These are phyloP conservation scores for Eucalyptus tenuipes DNA, from an alignment of 345 rosid species.

Conservation along the genomic window DNA sequence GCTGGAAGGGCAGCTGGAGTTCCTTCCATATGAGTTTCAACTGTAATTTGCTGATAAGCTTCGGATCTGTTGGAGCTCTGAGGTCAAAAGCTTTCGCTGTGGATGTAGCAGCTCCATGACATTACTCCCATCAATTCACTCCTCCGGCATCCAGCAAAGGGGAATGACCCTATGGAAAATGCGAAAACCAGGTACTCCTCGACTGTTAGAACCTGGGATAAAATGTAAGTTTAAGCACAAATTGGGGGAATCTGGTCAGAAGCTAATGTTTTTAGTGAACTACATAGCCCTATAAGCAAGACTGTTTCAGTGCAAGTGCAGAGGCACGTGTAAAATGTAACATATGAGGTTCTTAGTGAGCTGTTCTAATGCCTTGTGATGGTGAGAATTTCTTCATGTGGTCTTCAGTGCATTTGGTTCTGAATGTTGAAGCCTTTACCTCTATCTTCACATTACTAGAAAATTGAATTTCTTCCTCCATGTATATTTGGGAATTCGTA, in stretches of 20 bases:
- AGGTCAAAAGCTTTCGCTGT: neutral
- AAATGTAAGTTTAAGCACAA: neutral
- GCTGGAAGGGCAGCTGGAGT: neutral
- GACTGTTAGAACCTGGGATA: neutral
- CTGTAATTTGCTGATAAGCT: neutral
- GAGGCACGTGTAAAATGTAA: neutral
- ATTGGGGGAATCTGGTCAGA: neutral
- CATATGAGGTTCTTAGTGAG: neutral
- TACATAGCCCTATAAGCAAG: neutral
- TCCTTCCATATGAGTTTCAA: neutral
- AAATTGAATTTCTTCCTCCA: neutral
- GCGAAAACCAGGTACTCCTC: neutral
- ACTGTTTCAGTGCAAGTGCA: neutral
- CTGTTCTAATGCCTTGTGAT: neutral
- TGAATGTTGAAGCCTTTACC: neutral
- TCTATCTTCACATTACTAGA: neutral
- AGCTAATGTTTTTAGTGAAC: neutral
- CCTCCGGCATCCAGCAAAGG: neutral
- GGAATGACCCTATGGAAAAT: neutral
- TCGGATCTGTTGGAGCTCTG: neutral
- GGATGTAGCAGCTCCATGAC: rapidly evolving
- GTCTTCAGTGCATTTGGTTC: neutral
- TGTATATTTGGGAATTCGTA: neutral
- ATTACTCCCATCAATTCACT: neutral
- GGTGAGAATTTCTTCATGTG: neutral